phyloP scores from a whole-genome alignment of 441 rosid species.

The Euphorbia schlechtendalii region DNA sequence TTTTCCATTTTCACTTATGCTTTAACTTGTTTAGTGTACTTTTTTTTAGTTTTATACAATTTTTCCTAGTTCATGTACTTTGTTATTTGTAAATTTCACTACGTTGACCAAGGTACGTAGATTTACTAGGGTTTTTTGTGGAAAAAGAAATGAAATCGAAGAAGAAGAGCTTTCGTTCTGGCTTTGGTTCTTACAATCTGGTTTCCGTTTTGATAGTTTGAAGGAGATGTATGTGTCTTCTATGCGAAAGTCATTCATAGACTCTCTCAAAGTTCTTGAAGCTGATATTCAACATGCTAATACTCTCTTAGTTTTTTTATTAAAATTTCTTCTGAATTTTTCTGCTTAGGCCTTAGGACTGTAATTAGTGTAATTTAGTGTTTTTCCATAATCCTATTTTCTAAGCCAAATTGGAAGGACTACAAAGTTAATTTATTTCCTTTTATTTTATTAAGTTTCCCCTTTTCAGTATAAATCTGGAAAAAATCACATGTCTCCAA shows the following conservation, averaged over 20 bases:
- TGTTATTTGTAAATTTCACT: no score
- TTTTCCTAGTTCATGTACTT: no score
- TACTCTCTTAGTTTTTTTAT: conserved; percentile 51
- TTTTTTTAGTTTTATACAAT: no score
- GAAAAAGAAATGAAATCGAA: neutral
- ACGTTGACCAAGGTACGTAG: no score
- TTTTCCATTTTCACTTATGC: no score
- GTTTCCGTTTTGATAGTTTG: conserved; percentile 2
- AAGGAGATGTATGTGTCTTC: conserved; percentile 38
- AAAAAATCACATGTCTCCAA: no score
- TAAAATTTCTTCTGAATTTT: neutral
- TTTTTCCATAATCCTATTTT: neutral
- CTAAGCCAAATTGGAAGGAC: neutral
- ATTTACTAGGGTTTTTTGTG: conserved; percentile 6
- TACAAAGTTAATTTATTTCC: neutral
- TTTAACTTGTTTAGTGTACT: no score
- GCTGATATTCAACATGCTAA: no score
- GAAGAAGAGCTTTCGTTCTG: no score
- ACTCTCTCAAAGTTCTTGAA: conserved; percentile 72
- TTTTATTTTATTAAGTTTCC: no score
- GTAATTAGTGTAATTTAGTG: no score
- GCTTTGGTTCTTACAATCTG: neutral
- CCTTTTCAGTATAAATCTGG: neutral
- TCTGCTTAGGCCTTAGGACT: neutral
- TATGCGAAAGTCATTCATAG: conserved; percentile 58